Evolutionary conservation across 169 alveolate species (phyloP).

Genomic region (Condylostoma magnum): DNA sequence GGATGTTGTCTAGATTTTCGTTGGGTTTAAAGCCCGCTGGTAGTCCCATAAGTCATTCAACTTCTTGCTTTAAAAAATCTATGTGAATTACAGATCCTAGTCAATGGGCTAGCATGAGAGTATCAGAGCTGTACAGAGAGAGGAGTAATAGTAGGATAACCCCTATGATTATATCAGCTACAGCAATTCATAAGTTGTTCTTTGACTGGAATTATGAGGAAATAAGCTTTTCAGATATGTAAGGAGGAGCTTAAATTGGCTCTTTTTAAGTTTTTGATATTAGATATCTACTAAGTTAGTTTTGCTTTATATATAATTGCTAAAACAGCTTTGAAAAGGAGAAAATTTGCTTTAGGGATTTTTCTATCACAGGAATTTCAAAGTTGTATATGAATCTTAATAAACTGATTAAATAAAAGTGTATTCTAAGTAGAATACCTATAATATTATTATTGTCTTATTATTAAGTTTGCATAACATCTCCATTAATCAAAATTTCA

Average conservation of each 20-base stretch:
- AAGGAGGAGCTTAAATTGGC: constrained; percentile 13
- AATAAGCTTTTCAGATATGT: background rate
- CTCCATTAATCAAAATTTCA: too few species aligned
- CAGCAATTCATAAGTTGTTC: background rate
- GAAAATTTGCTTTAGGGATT: background rate
- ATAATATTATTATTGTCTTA: too few species aligned
- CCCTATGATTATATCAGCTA: background rate
- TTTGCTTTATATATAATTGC: background rate
- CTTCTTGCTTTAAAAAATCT: constrained; percentile 40
- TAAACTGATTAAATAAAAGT: too few species aligned
- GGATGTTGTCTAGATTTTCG: constrained; percentile 36
- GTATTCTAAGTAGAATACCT: too few species aligned
- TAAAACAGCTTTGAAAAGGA: background rate
- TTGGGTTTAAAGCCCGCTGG: constrained; percentile 61
- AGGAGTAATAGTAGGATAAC: background rate
- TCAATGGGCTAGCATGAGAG: constrained; percentile 25
- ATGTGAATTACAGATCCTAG: constrained; percentile 43
- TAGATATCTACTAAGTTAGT: background rate
- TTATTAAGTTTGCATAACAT: too few species aligned
- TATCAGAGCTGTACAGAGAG: background rate
- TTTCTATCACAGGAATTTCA: background rate
- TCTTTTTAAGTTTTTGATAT: background rate
- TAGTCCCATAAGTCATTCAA: constrained; percentile 44
- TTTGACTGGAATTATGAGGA: background rate
- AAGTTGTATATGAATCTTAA: background rate